These are phyloP conservation scores for Aspergillus caelatus DNA, from an alignment of 2,329 filamentous ascomycete species.

Conservation along the genomic window DNA sequence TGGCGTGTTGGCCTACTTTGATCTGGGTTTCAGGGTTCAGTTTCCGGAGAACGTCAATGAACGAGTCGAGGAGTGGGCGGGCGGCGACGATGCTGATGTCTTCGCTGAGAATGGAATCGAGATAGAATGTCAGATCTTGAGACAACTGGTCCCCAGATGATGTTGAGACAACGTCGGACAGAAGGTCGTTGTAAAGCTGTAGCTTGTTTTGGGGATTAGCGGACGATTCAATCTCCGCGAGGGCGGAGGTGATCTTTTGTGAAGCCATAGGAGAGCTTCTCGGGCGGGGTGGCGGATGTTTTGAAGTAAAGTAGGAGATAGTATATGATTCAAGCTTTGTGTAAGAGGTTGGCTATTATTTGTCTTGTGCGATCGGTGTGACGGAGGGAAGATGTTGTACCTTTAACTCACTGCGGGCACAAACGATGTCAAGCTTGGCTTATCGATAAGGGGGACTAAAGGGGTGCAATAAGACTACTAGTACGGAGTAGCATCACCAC, in stretches of 20 bases:
- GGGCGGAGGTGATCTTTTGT: constrained; percentile 50
- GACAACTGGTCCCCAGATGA: constrained; percentile 50
- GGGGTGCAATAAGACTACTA: not conserved
- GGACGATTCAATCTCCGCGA: constrained; percentile 55
- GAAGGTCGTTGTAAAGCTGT: constrained; percentile 60
- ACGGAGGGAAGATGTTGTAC: constrained; percentile 8
- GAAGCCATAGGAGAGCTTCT: constrained; percentile 48
- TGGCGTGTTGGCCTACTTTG: constrained; percentile 73
- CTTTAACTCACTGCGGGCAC: not conserved
- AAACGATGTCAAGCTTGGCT: constrained; percentile 17
- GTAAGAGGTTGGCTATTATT: not conserved
- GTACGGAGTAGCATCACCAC: not conserved
- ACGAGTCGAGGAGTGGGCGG: constrained; percentile 68
- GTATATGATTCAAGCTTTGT: not conserved
- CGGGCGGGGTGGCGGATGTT: not conserved
- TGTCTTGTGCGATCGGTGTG: not conserved
- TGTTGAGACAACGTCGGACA: constrained; percentile 57
- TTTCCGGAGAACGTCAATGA: constrained; percentile 66
- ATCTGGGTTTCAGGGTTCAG: constrained; percentile 65
- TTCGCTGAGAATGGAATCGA: constrained; percentile 70
- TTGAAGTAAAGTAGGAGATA: not conserved
- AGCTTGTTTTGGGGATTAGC: constrained; percentile 54
- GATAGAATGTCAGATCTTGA: constrained; percentile 68
- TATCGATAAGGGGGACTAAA: constrained; percentile 28
- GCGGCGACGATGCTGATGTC: constrained; percentile 75